Evolutionary conservation across 768 basidiomycete species (phyloP).

Genomic region (button mushroom (Agaricus bisporus)): DNA sequence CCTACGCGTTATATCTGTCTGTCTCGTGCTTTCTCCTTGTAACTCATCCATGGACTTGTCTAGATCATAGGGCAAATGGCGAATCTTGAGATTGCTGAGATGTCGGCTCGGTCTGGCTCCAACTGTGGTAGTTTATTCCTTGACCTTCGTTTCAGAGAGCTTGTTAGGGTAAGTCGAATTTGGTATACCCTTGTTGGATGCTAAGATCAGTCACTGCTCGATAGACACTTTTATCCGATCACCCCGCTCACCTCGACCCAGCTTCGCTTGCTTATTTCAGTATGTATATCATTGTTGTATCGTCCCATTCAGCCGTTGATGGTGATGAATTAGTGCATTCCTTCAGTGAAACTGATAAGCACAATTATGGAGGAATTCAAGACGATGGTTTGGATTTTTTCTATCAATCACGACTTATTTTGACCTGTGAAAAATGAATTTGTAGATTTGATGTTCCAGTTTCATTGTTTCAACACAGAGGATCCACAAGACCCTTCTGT

Average conservation of each 20-base stretch:
- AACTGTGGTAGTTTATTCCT: conserved; percentile 87
- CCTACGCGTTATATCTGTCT: not conserved
- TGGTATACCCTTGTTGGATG: not conserved
- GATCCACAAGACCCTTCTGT: conserved; percentile 77
- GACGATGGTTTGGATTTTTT: conserved; percentile 59
- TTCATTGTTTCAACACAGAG: conserved; percentile 85
- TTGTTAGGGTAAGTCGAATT: conserved; percentile 48
- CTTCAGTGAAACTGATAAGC: conserved; percentile 85
- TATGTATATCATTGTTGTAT: conserved; percentile 19
- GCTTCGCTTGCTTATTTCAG: conserved; percentile 82
- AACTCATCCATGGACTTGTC: conserved; percentile 18
- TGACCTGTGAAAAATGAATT: conserved; percentile 4
- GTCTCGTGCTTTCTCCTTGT: not conserved
- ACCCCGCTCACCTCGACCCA: conserved; percentile 78
- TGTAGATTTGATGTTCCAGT: conserved; percentile 77
- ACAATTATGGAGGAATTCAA: conserved; percentile 60
- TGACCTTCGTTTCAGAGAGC: conserved; percentile 78
- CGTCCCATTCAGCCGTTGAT: conserved; percentile 5
- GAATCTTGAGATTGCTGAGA: conserved; percentile 86
- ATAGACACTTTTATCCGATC: conserved; percentile 61
- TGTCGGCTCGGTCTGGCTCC: conserved; percentile 81
- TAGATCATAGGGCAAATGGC: conserved; percentile 74
- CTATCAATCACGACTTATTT: not conserved
- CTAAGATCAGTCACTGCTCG: not conserved
- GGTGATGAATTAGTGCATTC: conserved; percentile 51